These are phyloP conservation scores for Pelagomonas calceolata DNA, from an alignment of 108 stramenopile genomes.

Conservation along the genomic window DNA sequence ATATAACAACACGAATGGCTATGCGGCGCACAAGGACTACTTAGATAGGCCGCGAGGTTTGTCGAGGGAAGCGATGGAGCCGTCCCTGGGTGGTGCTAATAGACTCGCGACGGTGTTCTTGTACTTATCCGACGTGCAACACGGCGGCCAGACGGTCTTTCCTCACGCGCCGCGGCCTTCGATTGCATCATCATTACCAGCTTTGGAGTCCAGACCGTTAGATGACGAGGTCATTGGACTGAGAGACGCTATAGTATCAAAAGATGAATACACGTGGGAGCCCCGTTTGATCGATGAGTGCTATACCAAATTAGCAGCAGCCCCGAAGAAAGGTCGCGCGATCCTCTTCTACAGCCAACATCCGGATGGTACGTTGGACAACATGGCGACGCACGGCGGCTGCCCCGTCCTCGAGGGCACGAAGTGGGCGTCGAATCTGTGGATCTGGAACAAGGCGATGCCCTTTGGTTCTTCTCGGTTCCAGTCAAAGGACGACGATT, in stretches of 20 bases:
- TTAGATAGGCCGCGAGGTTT: slow-evolving; percentile 26
- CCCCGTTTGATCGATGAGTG: slow-evolving; percentile 63
- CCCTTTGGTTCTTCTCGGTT: no score
- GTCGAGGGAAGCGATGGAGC: neutral
- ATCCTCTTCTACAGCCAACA: slow-evolving; percentile 74
- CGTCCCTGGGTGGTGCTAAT: slow-evolving; percentile 50
- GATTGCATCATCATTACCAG: no score
- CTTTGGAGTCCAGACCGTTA: neutral
- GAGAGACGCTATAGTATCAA: no score
- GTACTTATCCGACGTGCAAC: slow-evolving; percentile 81
- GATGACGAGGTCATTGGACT: neutral
- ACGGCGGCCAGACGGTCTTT: slow-evolving; percentile 91
- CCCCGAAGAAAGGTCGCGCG: slow-evolving; percentile 57
- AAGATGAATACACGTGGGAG: no score
- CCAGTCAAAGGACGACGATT: no score
- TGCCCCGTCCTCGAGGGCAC: slow-evolving; percentile 65
- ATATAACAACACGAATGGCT: slow-evolving; percentile 82
- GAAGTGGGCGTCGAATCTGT: slow-evolving; percentile 62
- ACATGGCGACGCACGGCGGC: slow-evolving; percentile 63
- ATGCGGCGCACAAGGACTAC: slow-evolving; percentile 77
- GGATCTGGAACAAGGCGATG: slow-evolving; percentile 53
- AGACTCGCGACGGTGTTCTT: slow-evolving; percentile 87
- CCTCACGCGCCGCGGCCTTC: slow-evolving; percentile 17
- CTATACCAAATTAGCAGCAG: slow-evolving; percentile 48
- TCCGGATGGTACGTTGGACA: slow-evolving; percentile 62